Percentiles rank a stretch among this genome's conserved stretches.
phyloP scores from a whole-genome alignment of 331 rosid species.

The Stylosanthes scabra region DNA sequence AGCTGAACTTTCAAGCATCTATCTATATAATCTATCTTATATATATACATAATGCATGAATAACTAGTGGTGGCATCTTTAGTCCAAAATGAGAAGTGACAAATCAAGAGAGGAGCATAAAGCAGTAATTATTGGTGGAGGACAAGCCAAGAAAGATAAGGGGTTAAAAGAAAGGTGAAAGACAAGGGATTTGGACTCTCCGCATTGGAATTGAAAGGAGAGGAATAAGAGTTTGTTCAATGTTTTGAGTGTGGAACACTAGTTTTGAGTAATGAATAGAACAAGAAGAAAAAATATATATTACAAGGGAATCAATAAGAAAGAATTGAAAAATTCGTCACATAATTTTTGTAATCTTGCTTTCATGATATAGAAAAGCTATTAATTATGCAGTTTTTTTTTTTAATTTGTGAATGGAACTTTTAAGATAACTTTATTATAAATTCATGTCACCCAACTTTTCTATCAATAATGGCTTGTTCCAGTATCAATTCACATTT shows the following conservation, averaged over 20 bases:
- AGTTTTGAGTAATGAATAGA: conserved; percentile 47
- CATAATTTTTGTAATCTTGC: conserved; percentile 49
- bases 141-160: conserved; percentile 18
- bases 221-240: conserved; percentile 28
- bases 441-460: neutral
- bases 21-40: neutral
- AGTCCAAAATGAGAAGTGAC: conserved; percentile 21
- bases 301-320: conserved; percentile 49
- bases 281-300: conserved; percentile 37
- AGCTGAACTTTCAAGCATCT: conserved; percentile 43
- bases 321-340: conserved; percentile 11
- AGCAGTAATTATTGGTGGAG: conserved; percentile 13
- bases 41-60: no score
- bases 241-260: conserved; percentile 27
- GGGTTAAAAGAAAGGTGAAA: neutral
- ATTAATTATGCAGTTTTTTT: conserved; percentile 30
- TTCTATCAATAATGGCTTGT: neutral
- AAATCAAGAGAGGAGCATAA: conserved; percentile 1
- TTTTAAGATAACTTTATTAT: neutral
- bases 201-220: conserved; percentile 43
- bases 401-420: neutral
- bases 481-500: conserved; percentile 11
- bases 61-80: conserved; percentile 26
- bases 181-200: conserved; percentile 26
- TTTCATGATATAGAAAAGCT: conserved; percentile 47